A percentile compares a stretch with the other conserved stretches of the same genome.
These are phyloP conservation scores for Neofusicoccum ribis DNA, from an alignment of 2,329 filamentous ascomycete species.

Conservation along the genomic window DNA sequence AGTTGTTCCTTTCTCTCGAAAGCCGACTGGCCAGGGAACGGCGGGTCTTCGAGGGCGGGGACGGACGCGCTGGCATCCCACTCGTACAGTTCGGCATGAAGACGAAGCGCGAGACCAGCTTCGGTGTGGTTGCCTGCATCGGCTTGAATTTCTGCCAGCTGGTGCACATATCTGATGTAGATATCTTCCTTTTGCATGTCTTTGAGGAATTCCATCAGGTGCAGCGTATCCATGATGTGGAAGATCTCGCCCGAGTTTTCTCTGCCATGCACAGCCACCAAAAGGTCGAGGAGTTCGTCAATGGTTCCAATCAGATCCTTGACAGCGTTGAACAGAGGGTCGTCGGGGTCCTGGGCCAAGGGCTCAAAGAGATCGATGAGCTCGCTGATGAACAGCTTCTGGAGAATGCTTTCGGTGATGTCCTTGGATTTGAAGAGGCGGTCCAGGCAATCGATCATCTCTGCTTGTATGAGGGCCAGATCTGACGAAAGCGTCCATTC, in stretches of 20 bases:
- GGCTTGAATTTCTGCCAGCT: conserved; percentile 76
- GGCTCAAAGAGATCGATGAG: conserved; percentile 77
- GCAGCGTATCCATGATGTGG: conserved; percentile 82
- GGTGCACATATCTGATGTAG: conserved; percentile 93
- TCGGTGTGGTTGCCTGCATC: conserved; percentile 78
- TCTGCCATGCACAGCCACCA: conserved; percentile 83
- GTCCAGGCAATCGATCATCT: conserved; percentile 94
- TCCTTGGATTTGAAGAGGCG: conserved; percentile 85
- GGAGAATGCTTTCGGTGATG: conserved; percentile 82
- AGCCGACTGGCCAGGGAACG: conserved; percentile 78
- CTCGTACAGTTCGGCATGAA: conserved; percentile 89
- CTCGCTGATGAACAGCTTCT: conserved; percentile 90
- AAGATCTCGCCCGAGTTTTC: conserved; percentile 73
- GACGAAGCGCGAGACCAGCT: conserved; percentile 81
- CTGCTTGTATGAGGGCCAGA: conserved; percentile 85
- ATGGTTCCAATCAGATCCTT: conserved; percentile 79
- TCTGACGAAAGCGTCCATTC: conserved; percentile 97
- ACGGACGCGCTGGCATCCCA: conserved; percentile 77
- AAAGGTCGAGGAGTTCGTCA: conserved; percentile 85
- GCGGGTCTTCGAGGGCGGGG: conserved; percentile 67
- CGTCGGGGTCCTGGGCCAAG: conserved; percentile 65
- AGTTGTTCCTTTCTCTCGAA: conserved; percentile 92
- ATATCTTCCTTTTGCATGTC: conserved; percentile 98
- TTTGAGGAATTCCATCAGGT: conserved; percentile 92
- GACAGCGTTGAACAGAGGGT: conserved; percentile 74